Conservation (phyloP, 2,329 filamentous ascomycete genomes). For the Colletotrichum sp. region DNA sequence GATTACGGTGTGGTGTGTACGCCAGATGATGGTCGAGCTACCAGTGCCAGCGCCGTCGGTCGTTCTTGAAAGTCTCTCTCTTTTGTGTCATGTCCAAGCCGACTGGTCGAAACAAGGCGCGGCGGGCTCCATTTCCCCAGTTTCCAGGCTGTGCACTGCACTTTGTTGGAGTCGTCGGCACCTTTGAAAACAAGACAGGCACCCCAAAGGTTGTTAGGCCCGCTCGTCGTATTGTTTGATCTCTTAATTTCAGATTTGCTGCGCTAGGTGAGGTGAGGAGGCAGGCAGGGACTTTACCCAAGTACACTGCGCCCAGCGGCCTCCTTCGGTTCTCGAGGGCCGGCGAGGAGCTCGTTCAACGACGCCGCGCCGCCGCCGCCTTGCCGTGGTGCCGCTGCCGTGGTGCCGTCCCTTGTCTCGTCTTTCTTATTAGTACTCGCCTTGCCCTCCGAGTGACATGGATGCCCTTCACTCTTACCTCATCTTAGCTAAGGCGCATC, state of each 20-base stretch:
- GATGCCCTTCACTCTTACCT: neutral
- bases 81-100: neutral
- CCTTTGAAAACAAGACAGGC: neutral
- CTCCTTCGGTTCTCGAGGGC: neutral
- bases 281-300: neutral
- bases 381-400: neutral
- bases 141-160: constrained; percentile 19
- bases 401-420: neutral
- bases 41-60: neutral
- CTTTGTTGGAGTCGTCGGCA: neutral
- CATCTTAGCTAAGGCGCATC: neutral
- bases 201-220: neutral
- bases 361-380: neutral
- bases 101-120: neutral
- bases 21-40: neutral
- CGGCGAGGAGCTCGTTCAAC: neutral
- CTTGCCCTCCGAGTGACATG: neutral
- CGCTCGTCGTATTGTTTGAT: neutral
- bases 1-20: neutral
- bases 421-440: neutral
- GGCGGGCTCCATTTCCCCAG: constrained; percentile 8
- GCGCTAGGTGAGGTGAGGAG: neutral
- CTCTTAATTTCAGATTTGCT: neutral
- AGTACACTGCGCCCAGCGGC: neutral
- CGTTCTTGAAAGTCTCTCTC: neutral